Evolutionary conservation across 164 flowering plant species (phyloP).

Genomic region (Vitis rotundifolia): DNA sequence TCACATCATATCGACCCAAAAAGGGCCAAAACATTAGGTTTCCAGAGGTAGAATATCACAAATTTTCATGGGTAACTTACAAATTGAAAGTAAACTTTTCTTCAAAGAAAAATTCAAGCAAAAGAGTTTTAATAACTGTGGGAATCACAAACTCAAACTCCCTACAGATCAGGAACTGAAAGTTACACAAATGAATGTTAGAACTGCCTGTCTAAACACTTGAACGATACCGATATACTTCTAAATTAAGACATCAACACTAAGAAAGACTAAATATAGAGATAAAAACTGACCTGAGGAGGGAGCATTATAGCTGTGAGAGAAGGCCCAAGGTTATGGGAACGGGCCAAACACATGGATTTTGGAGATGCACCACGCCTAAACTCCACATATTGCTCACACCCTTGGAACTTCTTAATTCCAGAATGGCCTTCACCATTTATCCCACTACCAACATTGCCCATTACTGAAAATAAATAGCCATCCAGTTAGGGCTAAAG

Average conservation of each 20-base stretch:
- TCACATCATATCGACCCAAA: background rate
- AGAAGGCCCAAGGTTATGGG: constrained; percentile 10
- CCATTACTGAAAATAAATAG: constrained; percentile 30
- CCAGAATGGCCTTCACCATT: constrained; percentile 32
- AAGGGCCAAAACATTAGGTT: background rate
- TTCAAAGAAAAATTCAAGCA: background rate
- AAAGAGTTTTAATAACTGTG: background rate
- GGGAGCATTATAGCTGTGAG: constrained; percentile 11
- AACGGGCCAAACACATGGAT: constrained; percentile 18
- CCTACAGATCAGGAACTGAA: no score
- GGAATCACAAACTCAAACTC: background rate
- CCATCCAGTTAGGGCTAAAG: background rate
- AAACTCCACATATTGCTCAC: no score
- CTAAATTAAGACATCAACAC: background rate
- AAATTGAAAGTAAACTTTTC: no score
- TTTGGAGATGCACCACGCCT: constrained; percentile 1
- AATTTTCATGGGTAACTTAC: no score
- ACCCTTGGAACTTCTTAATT: constrained; percentile 6
- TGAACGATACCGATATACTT: background rate
- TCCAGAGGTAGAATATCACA: background rate
- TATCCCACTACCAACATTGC: constrained; percentile 25
- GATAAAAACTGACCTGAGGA: constrained; percentile 17
- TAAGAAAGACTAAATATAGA: background rate
- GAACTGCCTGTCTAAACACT: background rate
- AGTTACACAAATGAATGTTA: no score